Evolutionary conservation across 2,329 filamentous ascomycete genomes (phyloP).

Genomic region (Aspergillus unguis): DNA sequence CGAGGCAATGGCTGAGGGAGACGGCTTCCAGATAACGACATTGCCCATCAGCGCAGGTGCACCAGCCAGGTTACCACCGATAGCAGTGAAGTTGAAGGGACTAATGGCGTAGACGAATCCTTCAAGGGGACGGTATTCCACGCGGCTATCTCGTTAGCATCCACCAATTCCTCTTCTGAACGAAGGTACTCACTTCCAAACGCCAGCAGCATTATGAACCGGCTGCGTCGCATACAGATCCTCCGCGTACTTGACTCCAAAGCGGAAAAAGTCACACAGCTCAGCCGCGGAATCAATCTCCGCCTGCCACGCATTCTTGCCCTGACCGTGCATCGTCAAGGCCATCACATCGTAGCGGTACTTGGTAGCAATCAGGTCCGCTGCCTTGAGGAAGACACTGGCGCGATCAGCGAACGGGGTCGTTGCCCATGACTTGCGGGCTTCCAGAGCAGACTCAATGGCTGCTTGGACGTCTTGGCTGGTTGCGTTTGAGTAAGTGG

Average conservation of each 20-base stretch:
- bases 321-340: constrained; percentile 90
- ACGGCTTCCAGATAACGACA: constrained; percentile 97
- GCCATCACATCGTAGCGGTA: constrained; percentile 98
- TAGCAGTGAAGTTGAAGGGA: constrained; percentile 97
- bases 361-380: constrained; percentile 83
- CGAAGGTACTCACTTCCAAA: constrained; percentile 71
- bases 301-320: constrained; percentile 99
- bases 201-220: constrained; percentile 72
- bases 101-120: constrained; percentile 93
- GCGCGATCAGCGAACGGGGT: constrained; percentile 88
- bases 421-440: constrained; percentile 80
- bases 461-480: constrained; percentile 71
- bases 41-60: constrained; percentile 88
- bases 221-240: constrained; percentile 88
- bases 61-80: constrained; percentile 79
- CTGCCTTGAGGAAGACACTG: constrained; percentile 92
- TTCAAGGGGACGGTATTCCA: constrained; percentile 85
- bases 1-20: constrained; percentile 79
- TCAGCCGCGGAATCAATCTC: constrained; percentile 96
- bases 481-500: constrained; percentile 80
- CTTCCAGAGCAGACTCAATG: constrained; percentile 80
- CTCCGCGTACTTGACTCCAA: constrained; percentile 91
- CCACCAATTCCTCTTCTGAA: neutral
- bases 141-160: constrained; percentile 48
- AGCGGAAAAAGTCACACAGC: constrained; percentile 82